Conservation (phyloP, 805 yeast species). For the Cyberlindnera xishuangbannaensis region DNA sequence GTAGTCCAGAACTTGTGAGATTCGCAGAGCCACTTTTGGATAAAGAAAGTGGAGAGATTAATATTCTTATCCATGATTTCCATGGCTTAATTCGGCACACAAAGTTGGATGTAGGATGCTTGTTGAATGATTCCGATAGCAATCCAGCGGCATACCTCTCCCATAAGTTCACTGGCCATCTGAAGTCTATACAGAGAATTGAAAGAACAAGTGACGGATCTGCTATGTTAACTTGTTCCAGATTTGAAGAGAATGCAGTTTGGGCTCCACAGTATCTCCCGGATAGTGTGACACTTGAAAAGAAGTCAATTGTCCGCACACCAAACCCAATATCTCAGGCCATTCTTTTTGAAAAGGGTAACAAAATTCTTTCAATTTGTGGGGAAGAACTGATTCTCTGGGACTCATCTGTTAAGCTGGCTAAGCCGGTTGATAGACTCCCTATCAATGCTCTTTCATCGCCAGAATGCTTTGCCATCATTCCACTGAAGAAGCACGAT, state of each 20-base stretch:
- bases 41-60: conserved; percentile 25
- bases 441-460: conserved; percentile 11
- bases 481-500: conserved; percentile 30
- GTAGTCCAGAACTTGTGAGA: conserved; percentile 28
- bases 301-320: conserved; percentile 38
- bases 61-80: conserved; percentile 42
- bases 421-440: conserved; percentile 17
- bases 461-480: conserved; percentile 29
- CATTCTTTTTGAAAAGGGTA: conserved; percentile 43
- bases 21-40: conserved; percentile 30
- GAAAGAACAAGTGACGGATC: conserved; percentile 63
- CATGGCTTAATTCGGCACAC: conserved; percentile 33
- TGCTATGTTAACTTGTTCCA: conserved; percentile 50
- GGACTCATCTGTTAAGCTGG: conserved; percentile 41
- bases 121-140: conserved; percentile 11
- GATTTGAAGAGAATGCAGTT: conserved; percentile 56
- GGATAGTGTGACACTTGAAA: conserved; percentile 30
- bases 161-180: conserved; percentile 77
- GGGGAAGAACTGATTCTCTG: conserved; percentile 48
- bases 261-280: conserved; percentile 45
- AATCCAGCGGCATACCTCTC: conserved; percentile 28
- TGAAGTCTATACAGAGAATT: conserved; percentile 66
- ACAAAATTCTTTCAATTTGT: conserved; percentile 39
- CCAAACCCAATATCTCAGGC: conserved; percentile 43
- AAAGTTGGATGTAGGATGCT: conserved; percentile 23